Evolutionary conservation across 192 early-diverging fungal species (phyloP), one percentile per base, ranked within the genome.

Genomic region (Linnemannia hyalina): DNA sequence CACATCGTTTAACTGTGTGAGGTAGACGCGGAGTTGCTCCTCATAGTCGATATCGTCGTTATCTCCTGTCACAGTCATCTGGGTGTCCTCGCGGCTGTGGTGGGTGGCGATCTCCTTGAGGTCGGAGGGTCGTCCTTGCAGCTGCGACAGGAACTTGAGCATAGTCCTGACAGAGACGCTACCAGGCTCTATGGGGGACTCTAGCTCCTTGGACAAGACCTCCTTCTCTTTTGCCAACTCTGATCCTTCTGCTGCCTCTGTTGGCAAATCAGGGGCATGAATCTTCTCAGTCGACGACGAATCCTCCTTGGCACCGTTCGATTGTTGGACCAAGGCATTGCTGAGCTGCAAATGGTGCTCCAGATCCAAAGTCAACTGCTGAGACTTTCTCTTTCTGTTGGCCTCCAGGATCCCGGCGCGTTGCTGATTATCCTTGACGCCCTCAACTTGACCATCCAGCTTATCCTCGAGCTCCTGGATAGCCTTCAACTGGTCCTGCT

Each of bases 131-230:
- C 79, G 74, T 68, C 84, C 84, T 68, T 86, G 84, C 29, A 86
- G 72, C 72, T 86, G 84, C 6, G 84, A 80, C 75, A 86, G 57
- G 72, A 86, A 86, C 71, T 86, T 86, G 60, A 86, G 84, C 84
- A 86, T 86, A 0, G 80, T 86, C 0, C 79, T 75, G 2, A 86
- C 84, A 0, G 84, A 86, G 32, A 86, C 68, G 4, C 72, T 86
- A 6, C 83, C 79, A 2, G 75, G 20, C 32, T 86, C 75, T 23
- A 6, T 40, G 44, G 70, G 4, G 10, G 22, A 23, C 6, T 68
- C 79, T 18, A 60, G 23, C 9, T 40, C 57, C 29, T 80, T 80
- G 54, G 60, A 65, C 26, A 32, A 29, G 11, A 65, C 11, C n/a
- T 60, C 57, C 23, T 32, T 65, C 29, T 65, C 60, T 10, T 46